phyloP scores from a whole-genome alignment of 2,329 filamentous ascomycete genomes.

The Cordyceps javanica region DNA sequence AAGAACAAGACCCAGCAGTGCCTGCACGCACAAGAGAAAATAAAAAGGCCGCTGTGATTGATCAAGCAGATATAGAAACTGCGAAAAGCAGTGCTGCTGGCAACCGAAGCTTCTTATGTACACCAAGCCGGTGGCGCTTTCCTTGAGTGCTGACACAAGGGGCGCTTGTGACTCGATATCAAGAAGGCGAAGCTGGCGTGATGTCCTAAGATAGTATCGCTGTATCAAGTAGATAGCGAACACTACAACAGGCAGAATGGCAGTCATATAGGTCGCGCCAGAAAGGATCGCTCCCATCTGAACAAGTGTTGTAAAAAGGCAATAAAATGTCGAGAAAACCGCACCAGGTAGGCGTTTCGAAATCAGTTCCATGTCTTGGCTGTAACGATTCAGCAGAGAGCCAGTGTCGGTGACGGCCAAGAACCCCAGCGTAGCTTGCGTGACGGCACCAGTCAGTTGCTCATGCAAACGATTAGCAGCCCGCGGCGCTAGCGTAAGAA shows the following conservation, averaged over 20 bases:
- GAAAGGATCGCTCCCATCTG: background rate
- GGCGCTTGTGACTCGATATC: conserved; percentile 1
- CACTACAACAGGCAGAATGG: background rate
- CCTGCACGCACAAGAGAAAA: background rate
- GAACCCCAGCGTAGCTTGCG: background rate
- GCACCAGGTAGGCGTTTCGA: background rate
- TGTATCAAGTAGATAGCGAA: background rate
- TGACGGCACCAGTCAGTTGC: background rate
- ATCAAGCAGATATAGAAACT: background rate
- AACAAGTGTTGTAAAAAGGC: background rate
- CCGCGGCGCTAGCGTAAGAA: background rate
- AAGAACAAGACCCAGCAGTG: background rate
- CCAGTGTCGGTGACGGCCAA: background rate
- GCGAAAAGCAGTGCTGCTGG: accelerated
- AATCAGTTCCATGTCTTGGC: background rate
- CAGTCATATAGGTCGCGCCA: background rate
- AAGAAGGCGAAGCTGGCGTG: background rate
- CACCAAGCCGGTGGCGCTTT: background rate
- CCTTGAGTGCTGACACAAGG: background rate
- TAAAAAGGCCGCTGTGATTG: conserved; percentile 2
- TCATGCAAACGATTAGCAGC: background rate
- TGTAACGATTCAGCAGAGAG: background rate
- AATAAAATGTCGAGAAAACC: too few relatives aligned
- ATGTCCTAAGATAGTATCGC: background rate
- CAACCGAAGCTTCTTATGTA: conserved; percentile 1